Base-by-base conservation (phyloP, 352 stramenopile species). In the Globisporangium echinulatum region DNA sequence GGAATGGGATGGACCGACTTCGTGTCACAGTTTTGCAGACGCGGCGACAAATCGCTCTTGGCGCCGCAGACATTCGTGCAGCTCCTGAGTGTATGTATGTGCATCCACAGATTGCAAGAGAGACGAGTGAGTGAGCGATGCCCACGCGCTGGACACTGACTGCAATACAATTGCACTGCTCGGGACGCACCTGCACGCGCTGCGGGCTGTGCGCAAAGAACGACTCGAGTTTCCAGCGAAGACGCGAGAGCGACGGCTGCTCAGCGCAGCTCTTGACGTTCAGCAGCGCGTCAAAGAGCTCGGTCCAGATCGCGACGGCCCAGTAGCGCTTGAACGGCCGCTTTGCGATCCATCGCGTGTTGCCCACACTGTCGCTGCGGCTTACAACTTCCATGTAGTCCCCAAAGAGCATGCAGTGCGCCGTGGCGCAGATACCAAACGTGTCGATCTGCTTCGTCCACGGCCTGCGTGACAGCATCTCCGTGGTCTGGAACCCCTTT, bases 401-500 rank as follows among this genome's bases (percentile, higher is more conserved):
- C 33, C 85, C 85, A 46, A 92, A 94, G 2, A 96, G 72, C 74
- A 96, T 79, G 62, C 84, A 93, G 54, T 96, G 77, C 7, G 82
- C 61, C 2, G 82, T 93, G 6, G 68, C 82, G 42, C 76, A 85
- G 40, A 96, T 72, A 5, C 85, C 86, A 55, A 96, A 96, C 14
- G 83, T 82, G 58, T 96, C 86, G 52, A 96, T 90, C 69, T 96
- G 86, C 10, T 83, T 68, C 19, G 76, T 92, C 86, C 86, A 96
- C 19, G 81, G 81, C 13, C 63, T 68, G 6, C 75, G 73, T 3
- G 76, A 85, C 25, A 92, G 63, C 86, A 96, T 96, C 63, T 96
- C 86, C 33, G 92, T 68, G 33, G 72, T 88, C 67, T 94, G 79
- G 52, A 96, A 96, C 6, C 81, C 85, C 71, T 91, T 90, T 5